phyloP scores from a whole-genome alignment of 2,329 filamentous ascomycete species.

The Arthrinium puccinioides region DNA sequence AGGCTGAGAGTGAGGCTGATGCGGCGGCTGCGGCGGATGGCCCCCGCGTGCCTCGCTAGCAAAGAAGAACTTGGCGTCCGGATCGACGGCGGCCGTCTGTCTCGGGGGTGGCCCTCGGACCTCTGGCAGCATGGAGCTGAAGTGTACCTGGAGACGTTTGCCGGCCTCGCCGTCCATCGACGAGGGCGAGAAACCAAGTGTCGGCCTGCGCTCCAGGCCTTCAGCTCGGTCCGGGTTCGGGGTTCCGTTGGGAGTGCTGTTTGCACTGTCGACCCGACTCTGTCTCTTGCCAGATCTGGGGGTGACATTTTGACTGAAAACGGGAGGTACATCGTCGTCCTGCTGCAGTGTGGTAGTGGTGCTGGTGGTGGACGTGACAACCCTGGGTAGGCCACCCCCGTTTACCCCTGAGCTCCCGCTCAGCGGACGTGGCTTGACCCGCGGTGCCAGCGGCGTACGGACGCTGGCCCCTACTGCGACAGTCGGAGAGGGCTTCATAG shows the following conservation, averaged over 20 bases:
- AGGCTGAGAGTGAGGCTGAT: constrained; percentile 28
- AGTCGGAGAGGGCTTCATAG: constrained; percentile 27
- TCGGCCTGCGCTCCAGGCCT: too few species aligned
- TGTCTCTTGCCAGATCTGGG: constrained; percentile 71
- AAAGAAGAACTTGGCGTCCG: constrained; percentile 79
- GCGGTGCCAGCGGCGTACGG: constrained; percentile 36
- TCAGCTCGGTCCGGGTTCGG: background rate
- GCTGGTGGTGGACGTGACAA: too few species aligned
- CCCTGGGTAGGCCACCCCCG: too few species aligned
- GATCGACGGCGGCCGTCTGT: constrained; percentile 16
- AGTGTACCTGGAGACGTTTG: constrained; percentile 27
- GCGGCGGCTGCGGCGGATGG: too few species aligned
- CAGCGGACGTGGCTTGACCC: constrained; percentile 12
- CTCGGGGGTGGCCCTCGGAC: constrained; percentile 14
- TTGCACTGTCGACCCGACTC: constrained; percentile 61
- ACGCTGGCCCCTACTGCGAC: constrained; percentile 26
- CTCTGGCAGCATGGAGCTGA: constrained; percentile 31
- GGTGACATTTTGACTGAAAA: constrained; percentile 64
- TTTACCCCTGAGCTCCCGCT: constrained; percentile 23
- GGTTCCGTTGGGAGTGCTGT: constrained; percentile 54
- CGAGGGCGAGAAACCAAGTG: constrained; percentile 26
- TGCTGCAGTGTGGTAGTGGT: constrained; percentile 14
- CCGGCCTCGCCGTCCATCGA: constrained; percentile 20
- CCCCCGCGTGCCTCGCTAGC: constrained; percentile 65
- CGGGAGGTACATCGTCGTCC: constrained; percentile 48